phyloP scores from a whole-genome alignment of 495 filamentous ascomycete genomes.

The Baudoinia panamericana region DNA sequence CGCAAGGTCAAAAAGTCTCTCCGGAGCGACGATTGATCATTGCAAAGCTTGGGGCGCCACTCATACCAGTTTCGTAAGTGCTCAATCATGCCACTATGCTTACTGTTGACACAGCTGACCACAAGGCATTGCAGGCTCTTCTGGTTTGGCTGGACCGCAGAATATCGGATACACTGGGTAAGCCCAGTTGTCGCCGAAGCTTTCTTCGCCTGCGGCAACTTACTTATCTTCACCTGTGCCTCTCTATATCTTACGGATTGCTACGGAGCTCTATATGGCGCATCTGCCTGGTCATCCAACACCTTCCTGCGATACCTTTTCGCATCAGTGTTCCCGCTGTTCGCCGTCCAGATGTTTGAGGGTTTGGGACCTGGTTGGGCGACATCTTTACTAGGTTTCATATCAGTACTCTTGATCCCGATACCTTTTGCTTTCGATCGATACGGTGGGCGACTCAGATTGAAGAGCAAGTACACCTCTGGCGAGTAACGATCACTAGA shows the following conservation, averaged over 20 bases:
- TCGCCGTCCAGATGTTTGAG: too few species aligned
- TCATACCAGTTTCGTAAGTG: conserved; percentile 12
- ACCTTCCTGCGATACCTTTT: conserved; percentile 4
- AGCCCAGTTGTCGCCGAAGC: conserved; percentile 22
- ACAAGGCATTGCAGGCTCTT: too few species aligned
- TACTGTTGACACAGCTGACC: too few species aligned
- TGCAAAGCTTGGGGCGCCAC: conserved; percentile 16
- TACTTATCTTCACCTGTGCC: conserved; percentile 12
- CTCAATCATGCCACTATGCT: too few species aligned
- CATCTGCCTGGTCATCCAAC: background rate
- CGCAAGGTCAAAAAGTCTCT: conserved; percentile 4
- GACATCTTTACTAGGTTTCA: too few species aligned
- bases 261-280: conserved; percentile 5
- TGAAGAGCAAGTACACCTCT: too few species aligned
- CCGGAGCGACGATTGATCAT: conserved; percentile 23
- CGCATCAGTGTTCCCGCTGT: too few species aligned
- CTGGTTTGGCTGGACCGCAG: conserved; percentile 28
- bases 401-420: too few species aligned
- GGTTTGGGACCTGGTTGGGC: too few species aligned
- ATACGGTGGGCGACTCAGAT: too few species aligned
- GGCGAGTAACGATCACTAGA: too few species aligned
- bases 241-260: conserved; percentile 4
- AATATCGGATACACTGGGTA: conserved; percentile 18
- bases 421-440: too few species aligned
- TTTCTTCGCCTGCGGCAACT: conserved; percentile 23